A percentile compares a stretch with the other conserved stretches of the same genome.
phyloP scores from a whole-genome alignment of 2,329 filamentous ascomycete species.

The Pseudogymnoascus sp. region DNA sequence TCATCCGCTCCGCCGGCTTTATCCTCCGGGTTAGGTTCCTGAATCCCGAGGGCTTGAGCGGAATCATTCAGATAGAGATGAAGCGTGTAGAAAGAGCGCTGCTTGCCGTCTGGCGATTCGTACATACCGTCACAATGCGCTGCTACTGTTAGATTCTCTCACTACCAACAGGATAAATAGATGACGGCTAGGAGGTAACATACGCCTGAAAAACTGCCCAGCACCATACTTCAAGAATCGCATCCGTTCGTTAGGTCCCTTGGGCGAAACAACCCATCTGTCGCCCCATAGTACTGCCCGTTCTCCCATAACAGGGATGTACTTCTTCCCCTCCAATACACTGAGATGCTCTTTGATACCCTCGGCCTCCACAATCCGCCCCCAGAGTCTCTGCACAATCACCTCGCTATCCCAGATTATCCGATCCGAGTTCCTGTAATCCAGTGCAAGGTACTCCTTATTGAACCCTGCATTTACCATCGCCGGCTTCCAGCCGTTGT shows the following conservation, averaged over 20 bases:
- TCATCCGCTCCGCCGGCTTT: constrained; percentile 19
- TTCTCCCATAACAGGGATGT: constrained; percentile 29
- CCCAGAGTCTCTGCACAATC: constrained; percentile 57
- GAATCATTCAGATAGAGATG: constrained; percentile 51
- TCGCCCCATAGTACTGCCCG: constrained; percentile 19
- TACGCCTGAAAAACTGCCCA: constrained; percentile 63
- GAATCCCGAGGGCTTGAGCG: constrained; percentile 33
- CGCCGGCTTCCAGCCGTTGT: constrained; percentile 56
- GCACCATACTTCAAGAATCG: constrained; percentile 65
- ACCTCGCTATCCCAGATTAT: constrained; percentile 66
- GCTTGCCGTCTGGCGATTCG: constrained; percentile 24
- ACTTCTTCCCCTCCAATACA: constrained; percentile 25
- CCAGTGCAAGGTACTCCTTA: constrained; percentile 47
- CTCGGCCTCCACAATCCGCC: constrained; percentile 44
- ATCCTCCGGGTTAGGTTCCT: constrained; percentile 11
- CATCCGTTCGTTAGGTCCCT: constrained; percentile 62
- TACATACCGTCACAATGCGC: constrained; percentile 65
- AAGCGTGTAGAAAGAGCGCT: constrained; percentile 41
- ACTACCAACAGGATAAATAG: constrained; percentile 1
- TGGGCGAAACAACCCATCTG: constrained; percentile 18
- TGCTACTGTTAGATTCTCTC: constrained; percentile 19
- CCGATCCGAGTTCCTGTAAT: constrained; percentile 63
- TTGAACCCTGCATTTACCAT: constrained; percentile 61
- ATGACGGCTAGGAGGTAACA: constrained; percentile 13
- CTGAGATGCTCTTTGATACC: constrained; percentile 37